Evolutionary conservation across 2,329 filamentous ascomycete species (phyloP).

Genomic region (Hymenoscyphus salicellus): DNA sequence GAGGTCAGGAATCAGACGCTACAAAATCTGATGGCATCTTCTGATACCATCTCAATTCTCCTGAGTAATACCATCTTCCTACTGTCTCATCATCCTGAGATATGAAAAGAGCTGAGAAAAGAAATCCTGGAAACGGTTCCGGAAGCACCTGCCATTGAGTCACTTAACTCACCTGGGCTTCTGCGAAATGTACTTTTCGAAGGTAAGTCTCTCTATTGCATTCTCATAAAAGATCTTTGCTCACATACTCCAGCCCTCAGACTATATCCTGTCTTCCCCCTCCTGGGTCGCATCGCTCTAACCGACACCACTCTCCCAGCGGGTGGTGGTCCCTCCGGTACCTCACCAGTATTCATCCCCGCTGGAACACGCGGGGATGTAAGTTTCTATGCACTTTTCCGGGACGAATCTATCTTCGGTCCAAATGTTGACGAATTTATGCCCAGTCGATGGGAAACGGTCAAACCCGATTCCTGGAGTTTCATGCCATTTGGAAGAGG

Average conservation of each 20-base stretch:
- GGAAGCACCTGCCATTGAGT: background rate
- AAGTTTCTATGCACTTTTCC: background rate
- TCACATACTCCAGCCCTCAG: background rate
- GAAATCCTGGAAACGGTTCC: background rate
- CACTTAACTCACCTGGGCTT: background rate
- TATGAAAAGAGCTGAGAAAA: background rate
- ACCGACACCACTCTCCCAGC: background rate
- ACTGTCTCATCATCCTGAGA: background rate
- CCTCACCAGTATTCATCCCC: background rate
- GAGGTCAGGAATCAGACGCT: background rate
- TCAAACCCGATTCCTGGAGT: background rate
- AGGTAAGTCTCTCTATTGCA: background rate
- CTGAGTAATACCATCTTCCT: conserved; percentile 1
- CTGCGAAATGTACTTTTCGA: background rate
- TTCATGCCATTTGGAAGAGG: background rate
- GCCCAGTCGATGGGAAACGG: background rate
- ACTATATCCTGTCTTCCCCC: background rate
- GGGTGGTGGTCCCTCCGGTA: background rate
- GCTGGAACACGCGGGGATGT: background rate
- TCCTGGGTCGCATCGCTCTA: background rate
- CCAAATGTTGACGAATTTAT: background rate
- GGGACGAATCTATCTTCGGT: background rate
- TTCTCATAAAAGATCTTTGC: background rate
- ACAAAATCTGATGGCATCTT: background rate
- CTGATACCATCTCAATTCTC: conserved; percentile 1